Conservation (phyloP, 176 grass and related monocot species). For the Stipa capillata region DNA sequence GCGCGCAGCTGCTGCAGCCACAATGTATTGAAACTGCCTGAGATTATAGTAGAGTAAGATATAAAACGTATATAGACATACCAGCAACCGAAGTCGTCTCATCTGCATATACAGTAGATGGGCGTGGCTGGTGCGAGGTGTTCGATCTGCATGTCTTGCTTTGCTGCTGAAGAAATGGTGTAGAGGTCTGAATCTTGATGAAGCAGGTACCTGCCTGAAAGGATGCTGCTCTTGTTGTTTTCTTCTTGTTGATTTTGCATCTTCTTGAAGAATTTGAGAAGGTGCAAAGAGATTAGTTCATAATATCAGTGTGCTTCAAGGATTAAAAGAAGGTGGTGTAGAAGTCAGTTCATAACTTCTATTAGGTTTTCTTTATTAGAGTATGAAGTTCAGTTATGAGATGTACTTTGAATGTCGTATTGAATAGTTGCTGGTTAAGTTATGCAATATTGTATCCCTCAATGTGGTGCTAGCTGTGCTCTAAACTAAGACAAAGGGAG, state of each 20-base stretch:
- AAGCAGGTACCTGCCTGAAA: not conserved
- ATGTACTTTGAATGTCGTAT: not conserved
- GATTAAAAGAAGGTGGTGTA: not conserved
- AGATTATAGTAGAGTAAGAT: conserved; percentile 73
- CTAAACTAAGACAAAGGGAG: too few relatives aligned
- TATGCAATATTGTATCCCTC: not conserved
- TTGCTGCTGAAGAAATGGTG: conserved; percentile 10
- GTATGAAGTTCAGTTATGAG: not conserved
- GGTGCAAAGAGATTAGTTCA: not conserved
- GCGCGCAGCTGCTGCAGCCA: conserved; percentile 51
- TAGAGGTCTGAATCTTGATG: conserved; percentile 7
- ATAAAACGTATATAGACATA: not conserved
- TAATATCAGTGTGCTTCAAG: not conserved
- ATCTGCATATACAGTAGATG: not conserved
- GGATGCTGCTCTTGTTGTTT: not conserved
- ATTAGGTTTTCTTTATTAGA: not conserved
- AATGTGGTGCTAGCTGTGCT: too few relatives aligned
- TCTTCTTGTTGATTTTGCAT: not conserved
- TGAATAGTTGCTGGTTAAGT: not conserved
- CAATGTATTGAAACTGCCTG: conserved; percentile 47
- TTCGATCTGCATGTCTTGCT: not conserved
- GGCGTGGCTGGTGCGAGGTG: not conserved
- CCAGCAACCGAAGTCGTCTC: not conserved
- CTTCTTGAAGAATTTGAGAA: not conserved
- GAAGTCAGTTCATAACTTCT: not conserved